Percentiles rank a stretch among this genome's conserved stretches.
These are phyloP conservation scores for Chamaenerion angustifolium DNA, from an alignment of 345 rosid species.

Conservation along the genomic window DNA sequence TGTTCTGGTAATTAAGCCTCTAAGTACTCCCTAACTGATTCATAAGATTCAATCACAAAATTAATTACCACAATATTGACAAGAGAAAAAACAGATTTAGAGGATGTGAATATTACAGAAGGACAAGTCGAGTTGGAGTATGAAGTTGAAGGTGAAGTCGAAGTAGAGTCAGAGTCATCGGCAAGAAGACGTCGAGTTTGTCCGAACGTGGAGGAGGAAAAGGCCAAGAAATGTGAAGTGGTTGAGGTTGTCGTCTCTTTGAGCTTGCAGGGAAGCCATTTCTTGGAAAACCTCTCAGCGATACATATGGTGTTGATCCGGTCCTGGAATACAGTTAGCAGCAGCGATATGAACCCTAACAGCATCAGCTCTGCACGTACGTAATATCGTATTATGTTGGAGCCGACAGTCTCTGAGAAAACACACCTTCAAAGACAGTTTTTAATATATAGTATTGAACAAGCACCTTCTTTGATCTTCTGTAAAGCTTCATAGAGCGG, in stretches of 20 bases:
- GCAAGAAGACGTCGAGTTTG: conserved; percentile 41
- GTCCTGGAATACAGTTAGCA: conserved; percentile 48
- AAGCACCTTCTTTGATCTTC: conserved; percentile 74
- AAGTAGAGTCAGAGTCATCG: conserved; percentile 8
- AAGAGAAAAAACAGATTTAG: neutral
- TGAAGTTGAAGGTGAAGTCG: conserved; percentile 15
- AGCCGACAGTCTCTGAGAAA: no score
- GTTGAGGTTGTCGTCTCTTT: conserved; percentile 9
- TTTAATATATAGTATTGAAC: no score
- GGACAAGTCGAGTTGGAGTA: conserved; percentile 15
- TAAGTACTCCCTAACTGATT: no score
- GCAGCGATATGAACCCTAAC: conserved; percentile 72
- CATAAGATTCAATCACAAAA: neutral
- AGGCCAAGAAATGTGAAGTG: conserved; percentile 28
- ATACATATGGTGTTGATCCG: conserved; percentile 41
- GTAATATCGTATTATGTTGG: neutral
- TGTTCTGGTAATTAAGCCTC: no score
- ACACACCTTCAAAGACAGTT: no score
- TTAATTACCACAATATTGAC: neutral
- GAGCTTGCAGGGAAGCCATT: conserved; percentile 45
- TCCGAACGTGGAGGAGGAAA: conserved; percentile 10
- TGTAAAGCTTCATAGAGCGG: conserved; percentile 65
- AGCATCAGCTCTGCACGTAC: conserved; percentile 70
- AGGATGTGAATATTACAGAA: neutral
- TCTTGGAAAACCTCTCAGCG: conserved; percentile 23